Base-by-base conservation (phyloP, 129 eudicot genomes). In the Scalesia atractyloides region DNA sequence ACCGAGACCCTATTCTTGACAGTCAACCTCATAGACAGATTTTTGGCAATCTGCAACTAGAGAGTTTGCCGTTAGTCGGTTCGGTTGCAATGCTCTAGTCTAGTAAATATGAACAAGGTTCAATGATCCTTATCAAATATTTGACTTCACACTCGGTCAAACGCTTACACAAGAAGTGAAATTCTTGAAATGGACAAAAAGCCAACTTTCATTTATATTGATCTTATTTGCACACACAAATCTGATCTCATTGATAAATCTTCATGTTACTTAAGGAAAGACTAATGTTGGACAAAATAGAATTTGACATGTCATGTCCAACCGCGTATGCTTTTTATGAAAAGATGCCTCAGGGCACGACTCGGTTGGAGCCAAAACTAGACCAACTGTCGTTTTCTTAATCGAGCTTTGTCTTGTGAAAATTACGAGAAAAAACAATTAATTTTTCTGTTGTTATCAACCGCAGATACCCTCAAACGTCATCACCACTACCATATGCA, bases 321-420 rank as follows among this genome's bases (percentile, higher is more conserved):
- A 93, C 98, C 37, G 76, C 96, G 0, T 93, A 85, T 43, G 97
- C n/a, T 85, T 9, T 93, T 93, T 65, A 41, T 93, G 84, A 85
- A 67, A 76, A 82, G 98, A 70, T 93, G 78, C 63, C 89, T 93
- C 44, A 93, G 89, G n/a, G 70, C n/a, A 97, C 98, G 20, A 92
- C 98, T 77, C 90, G 86, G 73, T 84, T 86, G 11, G 96, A 93
- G 26, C 70, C 46, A 47, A 89, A 84, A 80, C 84, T 89, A 30
- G 90, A 84, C 67, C 86, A 84, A 12, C 14, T 81, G 64, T 75
- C 89, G 4, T 93, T 84, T 89, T 82, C 86, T 60, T 93, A 74
- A 84, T 87, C 34, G 98, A 93, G 86, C 96, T 93, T 33, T 85
- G 89, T 43, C 87, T 89, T 0, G 96, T 89, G 73, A 95, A 89